Percentiles rank a stretch among this genome's conserved stretches.
Conservation (phyloP, 2,329 filamentous ascomycete species). For the Penicillium sp. region DNA sequence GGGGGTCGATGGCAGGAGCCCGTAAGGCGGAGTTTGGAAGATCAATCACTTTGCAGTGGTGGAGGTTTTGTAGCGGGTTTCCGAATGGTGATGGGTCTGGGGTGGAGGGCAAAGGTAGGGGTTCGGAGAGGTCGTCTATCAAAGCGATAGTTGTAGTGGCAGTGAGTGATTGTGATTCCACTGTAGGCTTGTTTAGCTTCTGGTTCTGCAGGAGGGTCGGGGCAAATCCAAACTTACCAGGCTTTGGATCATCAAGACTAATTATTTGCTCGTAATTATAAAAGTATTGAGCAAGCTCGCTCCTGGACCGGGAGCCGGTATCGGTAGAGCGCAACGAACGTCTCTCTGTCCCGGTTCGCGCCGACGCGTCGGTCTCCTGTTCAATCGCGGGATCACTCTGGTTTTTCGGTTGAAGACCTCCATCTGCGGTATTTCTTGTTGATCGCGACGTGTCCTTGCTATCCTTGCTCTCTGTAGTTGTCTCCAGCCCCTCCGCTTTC, state of each 20-base stretch:
- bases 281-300: slow-evolving; percentile 88
- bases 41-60: slow-evolving; percentile 40
- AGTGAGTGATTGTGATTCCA: slow-evolving; percentile 68
- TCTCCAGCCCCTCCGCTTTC: not conserved
- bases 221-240: slow-evolving; percentile 59
- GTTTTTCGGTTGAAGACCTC: slow-evolving; percentile 6
- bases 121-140: slow-evolving; percentile 59
- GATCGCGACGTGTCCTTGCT: not conserved
- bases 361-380: slow-evolving; percentile 11
- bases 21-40: slow-evolving; percentile 18
- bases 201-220: not conserved
- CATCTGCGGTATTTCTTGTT: not conserved
- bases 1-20: slow-evolving; percentile 52
- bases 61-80: slow-evolving; percentile 42
- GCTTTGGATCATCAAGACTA: slow-evolving; percentile 78
- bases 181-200: slow-evolving; percentile 1
- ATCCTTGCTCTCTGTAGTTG: not conserved
- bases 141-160: slow-evolving; percentile 74
- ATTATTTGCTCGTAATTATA: slow-evolving; percentile 94
- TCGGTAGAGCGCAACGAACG: slow-evolving; percentile 86
- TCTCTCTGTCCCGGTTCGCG: slow-evolving; percentile 53
- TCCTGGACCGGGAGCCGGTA: slow-evolving; percentile 80
- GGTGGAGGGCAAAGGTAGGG: slow-evolving; percentile 28
- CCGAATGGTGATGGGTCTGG: slow-evolving; percentile 34
- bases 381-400: slow-evolving; percentile 7